Evolutionary conservation across 352 stramenopile species (phyloP).

Genomic region (Globisporangium spiculum): DNA sequence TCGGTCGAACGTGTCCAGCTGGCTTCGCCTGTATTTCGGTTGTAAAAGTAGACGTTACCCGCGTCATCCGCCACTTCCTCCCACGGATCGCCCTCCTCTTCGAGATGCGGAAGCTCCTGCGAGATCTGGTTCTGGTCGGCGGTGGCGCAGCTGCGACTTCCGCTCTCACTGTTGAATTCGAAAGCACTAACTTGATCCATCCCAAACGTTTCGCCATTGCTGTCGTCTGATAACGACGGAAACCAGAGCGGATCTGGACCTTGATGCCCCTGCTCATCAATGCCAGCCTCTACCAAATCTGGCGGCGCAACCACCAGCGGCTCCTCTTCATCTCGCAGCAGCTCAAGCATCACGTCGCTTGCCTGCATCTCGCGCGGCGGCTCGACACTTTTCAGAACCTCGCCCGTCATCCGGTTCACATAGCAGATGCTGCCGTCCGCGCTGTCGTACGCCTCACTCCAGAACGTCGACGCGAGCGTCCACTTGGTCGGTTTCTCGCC

Average conservation of each 20-base stretch:
- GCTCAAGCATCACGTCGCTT: conserved; percentile 64
- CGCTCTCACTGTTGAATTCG: neutral
- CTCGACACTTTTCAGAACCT: conserved; percentile 46
- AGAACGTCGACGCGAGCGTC: conserved; percentile 62
- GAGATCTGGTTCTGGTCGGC: neutral
- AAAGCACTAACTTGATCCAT: no score
- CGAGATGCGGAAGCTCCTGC: neutral
- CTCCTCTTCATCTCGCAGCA: conserved; percentile 34
- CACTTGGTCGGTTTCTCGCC: conserved; percentile 40
- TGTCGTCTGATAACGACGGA: neutral
- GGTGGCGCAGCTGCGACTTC: neutral
- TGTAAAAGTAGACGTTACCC: conserved; percentile 78
- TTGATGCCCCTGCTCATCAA: neutral
- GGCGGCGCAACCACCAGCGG: neutral
- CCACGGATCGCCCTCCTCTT: conserved; percentile 29
- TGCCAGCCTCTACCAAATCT: neutral
- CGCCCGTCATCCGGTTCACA: conserved; percentile 68
- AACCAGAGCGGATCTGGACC: neutral
- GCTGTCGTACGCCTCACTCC: conserved; percentile 72
- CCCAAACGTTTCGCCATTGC: neutral
- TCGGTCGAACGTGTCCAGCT: conserved; percentile 48
- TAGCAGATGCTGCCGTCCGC: conserved; percentile 59
- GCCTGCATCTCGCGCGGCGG: conserved; percentile 65
- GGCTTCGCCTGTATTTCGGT: conserved; percentile 46
- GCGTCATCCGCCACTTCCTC: conserved; percentile 68